Conservation (phyloP, 2,329 filamentous ascomycete species). For the Colletotrichum sp. region DNA sequence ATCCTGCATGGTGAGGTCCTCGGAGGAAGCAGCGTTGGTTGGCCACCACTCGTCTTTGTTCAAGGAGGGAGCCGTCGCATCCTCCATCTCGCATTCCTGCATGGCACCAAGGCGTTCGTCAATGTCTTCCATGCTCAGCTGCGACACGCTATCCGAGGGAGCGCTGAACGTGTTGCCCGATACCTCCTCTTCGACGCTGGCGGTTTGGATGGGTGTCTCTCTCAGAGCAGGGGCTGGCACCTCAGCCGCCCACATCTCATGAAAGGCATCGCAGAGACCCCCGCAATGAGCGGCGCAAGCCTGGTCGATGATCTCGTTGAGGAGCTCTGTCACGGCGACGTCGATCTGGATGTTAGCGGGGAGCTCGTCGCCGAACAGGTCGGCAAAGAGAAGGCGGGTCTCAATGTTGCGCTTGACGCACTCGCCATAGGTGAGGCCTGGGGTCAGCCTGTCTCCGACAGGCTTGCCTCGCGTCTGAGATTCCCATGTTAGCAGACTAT, state of each 20-base stretch:
- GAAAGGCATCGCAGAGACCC: background rate
- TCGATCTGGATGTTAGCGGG: background rate
- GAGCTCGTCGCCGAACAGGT: constrained; percentile 18
- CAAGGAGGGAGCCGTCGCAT: background rate
- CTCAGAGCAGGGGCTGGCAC: background rate
- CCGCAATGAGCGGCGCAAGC: background rate
- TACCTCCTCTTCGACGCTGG: background rate
- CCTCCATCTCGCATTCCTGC: background rate
- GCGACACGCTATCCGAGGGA: background rate
- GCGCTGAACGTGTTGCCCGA: background rate
- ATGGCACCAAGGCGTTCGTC: background rate
- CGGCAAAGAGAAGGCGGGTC: background rate
- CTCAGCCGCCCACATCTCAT: fast-evolving
- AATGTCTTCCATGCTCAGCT: background rate
- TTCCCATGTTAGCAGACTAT: background rate
- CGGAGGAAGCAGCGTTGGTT: background rate
- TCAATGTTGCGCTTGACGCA: background rate
- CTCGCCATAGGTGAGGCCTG: background rate
- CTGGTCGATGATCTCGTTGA: background rate
- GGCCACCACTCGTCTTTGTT: background rate
- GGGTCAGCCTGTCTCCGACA: background rate
- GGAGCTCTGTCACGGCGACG: background rate
- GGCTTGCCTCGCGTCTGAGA: constrained; percentile 17
- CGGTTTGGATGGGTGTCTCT: background rate
- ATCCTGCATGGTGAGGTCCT: background rate